These are phyloP conservation scores for Lachnellula suecica DNA, from an alignment of 2,329 filamentous ascomycete genomes.

Conservation along the genomic window DNA sequence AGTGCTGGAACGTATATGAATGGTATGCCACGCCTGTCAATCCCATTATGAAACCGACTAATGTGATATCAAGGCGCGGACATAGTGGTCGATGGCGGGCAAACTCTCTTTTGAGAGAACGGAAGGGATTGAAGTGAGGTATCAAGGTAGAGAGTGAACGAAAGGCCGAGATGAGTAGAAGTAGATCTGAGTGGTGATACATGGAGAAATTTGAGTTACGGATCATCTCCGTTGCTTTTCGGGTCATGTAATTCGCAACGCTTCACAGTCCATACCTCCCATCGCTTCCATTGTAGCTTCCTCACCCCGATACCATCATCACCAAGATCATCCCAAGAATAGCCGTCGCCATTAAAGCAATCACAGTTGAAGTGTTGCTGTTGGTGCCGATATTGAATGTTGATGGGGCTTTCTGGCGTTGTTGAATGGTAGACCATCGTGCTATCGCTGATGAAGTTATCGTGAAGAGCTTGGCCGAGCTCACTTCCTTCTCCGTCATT, in stretches of 20 bases:
- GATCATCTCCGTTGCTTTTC: neutral
- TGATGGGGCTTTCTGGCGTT: constrained; percentile 17
- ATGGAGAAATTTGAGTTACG: constrained; percentile 28
- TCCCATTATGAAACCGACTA: neutral
- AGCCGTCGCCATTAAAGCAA: constrained; percentile 23
- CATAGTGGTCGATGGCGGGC: constrained; percentile 56
- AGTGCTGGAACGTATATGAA: constrained; percentile 65
- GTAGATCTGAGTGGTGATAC: neutral
- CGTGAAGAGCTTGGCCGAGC: constrained; percentile 3
- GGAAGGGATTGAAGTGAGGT: neutral
- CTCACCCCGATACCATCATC: constrained; percentile 48
- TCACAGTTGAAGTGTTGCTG: constrained; percentile 6
- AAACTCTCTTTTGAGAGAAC: constrained; percentile 30
- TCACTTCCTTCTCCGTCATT: constrained; percentile 1
- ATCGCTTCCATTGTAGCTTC: constrained; percentile 50
- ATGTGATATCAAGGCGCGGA: constrained; percentile 50
- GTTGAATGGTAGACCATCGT: constrained; percentile 31
- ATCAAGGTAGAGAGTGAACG: neutral
- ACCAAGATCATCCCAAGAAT: constrained; percentile 35
- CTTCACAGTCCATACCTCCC: constrained; percentile 54
- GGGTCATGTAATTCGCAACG: constrained; percentile 36
- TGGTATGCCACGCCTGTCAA: constrained; percentile 18
- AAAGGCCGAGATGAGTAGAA: constrained; percentile 29
- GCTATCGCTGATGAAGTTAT: constrained; percentile 1
- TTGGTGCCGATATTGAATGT: neutral